Percentiles rank a stretch among this genome's conserved stretches.
Evolutionary conservation across 139 green algal species (phyloP).

Genomic region (Coelastrella sp.): DNA sequence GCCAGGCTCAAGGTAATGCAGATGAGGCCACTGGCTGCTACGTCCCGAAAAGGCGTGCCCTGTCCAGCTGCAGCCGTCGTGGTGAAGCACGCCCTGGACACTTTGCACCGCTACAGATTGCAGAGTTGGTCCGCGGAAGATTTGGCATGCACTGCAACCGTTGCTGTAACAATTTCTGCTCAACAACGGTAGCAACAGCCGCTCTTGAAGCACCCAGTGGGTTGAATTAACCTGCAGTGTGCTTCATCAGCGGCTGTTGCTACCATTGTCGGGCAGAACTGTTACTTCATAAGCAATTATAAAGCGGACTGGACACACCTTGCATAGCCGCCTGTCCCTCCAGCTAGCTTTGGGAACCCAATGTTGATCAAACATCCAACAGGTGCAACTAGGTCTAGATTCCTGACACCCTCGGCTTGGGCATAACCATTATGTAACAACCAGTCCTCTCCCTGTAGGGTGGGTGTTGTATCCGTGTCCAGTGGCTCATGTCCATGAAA

Average conservation of each 20-base stretch:
- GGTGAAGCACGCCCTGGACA: too few species aligned
- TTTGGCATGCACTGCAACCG: too few species aligned
- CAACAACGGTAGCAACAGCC: too few species aligned
- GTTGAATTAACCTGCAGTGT: background rate
- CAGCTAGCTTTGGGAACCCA: conserved; percentile 14
- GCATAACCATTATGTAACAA: conserved; percentile 27
- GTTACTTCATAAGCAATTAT: background rate
- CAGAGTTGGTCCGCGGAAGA: too few species aligned
- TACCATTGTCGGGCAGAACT: too few species aligned
- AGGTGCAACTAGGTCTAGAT: conserved; percentile 1
- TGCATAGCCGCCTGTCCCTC: conserved; percentile 22
- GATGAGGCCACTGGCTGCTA: too few species aligned
- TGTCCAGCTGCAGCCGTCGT: too few species aligned
- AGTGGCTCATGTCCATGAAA: conserved; percentile 27
- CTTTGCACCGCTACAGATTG: too few species aligned
- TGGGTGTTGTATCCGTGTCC: conserved; percentile 23
- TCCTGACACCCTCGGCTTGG: conserved; percentile 14
- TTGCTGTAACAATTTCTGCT: too few species aligned
- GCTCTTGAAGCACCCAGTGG: background rate
- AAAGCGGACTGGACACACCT: background rate
- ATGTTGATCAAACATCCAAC: conserved; percentile 27
- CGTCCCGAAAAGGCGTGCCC: too few species aligned
- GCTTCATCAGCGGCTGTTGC: background rate
- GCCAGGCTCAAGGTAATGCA: too few species aligned
- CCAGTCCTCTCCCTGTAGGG: conserved; percentile 19